These are phyloP conservation scores for Rhodocollybia butyracea DNA, from an alignment of 768 basidiomycete genomes.

Conservation along the genomic window DNA sequence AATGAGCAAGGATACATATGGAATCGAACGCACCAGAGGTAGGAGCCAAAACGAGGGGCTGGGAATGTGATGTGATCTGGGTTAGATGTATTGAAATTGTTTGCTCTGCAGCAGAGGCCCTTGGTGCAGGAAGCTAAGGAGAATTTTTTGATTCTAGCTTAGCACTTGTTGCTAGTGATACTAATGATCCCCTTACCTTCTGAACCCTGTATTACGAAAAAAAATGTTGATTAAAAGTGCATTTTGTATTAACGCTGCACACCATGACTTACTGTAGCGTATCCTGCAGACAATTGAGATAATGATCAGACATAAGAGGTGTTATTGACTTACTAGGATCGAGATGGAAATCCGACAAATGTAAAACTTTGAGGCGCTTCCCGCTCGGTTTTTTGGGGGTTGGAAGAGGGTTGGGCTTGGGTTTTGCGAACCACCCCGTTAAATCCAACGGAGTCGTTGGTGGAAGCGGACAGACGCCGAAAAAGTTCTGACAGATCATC, in stretches of 20 bases:
- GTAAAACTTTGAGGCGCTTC: constrained; percentile 65
- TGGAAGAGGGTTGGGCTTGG: constrained; percentile 71
- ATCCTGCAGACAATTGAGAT: too few species aligned
- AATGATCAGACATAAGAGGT: neutral
- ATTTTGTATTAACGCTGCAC: too few species aligned
- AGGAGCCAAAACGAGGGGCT: constrained; percentile 70
- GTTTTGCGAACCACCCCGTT: constrained; percentile 71
- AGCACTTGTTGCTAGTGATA: too few species aligned
- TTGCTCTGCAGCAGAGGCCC: constrained; percentile 62
- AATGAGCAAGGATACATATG: too few species aligned
- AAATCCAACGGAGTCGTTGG: constrained; percentile 59
- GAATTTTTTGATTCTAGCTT: constrained; percentile 59
- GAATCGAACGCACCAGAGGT: constrained; percentile 56
- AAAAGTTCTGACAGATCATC: constrained; percentile 61
- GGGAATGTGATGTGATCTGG: constrained; percentile 49
- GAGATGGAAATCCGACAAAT: constrained; percentile 75
- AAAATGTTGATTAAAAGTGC: too few species aligned
- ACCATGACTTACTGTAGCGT: too few species aligned
- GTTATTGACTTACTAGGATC: constrained; percentile 53
- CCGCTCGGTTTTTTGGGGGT: constrained; percentile 56
- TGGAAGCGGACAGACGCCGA: constrained; percentile 52
- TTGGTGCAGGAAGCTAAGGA: constrained; percentile 74
- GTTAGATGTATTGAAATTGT: too few species aligned
- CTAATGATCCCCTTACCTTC: constrained; percentile 1
- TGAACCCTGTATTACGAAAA: neutral